Percentiles rank a stretch among this genome's conserved stretches.
Conservation (phyloP, 2,329 filamentous ascomycete genomes). For the Anthostomella pinea region DNA sequence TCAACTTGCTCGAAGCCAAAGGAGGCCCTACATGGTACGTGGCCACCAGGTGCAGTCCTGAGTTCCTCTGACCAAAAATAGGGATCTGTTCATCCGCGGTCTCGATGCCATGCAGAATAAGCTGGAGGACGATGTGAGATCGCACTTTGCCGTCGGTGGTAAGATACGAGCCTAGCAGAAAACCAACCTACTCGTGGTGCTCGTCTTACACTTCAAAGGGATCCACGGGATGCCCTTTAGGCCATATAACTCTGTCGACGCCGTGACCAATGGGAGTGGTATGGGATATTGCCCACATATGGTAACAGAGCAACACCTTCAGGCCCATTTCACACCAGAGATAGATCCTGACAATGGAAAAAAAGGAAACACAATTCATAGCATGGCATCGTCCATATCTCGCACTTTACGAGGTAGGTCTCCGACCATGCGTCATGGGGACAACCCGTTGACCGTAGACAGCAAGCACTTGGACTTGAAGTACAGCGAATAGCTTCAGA, state of each 20-base stretch:
- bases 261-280: slow-evolving; percentile 26
- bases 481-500: slow-evolving; percentile 44
- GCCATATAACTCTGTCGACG: slow-evolving; percentile 40
- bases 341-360: slow-evolving; percentile 8
- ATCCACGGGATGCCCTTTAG: slow-evolving; percentile 37
- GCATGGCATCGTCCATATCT: slow-evolving; percentile 58
- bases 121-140: slow-evolving; percentile 40
- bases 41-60: not conserved
- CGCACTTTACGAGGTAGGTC: slow-evolving; percentile 50
- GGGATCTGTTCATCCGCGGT: slow-evolving; percentile 51
- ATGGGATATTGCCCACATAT: slow-evolving; percentile 33
- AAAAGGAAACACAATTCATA: slow-evolving; percentile 47
- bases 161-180: slow-evolving; percentile 9
- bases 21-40: slow-evolving; percentile 27
- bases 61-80: slow-evolving; percentile 13
- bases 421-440: not conserved
- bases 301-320: slow-evolving; percentile 31
- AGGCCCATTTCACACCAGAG: not conserved
- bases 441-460: slow-evolving; percentile 8
- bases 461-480: slow-evolving; percentile 51
- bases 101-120: slow-evolving; percentile 41
- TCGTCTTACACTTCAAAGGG: slow-evolving; percentile 13
- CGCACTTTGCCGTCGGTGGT: slow-evolving; percentile 52
- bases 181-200: not conserved
- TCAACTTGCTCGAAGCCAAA: slow-evolving; percentile 41